These are phyloP conservation scores for Vigna nakashimae DNA, from an alignment of 306 rosid species.

Conservation along the genomic window DNA sequence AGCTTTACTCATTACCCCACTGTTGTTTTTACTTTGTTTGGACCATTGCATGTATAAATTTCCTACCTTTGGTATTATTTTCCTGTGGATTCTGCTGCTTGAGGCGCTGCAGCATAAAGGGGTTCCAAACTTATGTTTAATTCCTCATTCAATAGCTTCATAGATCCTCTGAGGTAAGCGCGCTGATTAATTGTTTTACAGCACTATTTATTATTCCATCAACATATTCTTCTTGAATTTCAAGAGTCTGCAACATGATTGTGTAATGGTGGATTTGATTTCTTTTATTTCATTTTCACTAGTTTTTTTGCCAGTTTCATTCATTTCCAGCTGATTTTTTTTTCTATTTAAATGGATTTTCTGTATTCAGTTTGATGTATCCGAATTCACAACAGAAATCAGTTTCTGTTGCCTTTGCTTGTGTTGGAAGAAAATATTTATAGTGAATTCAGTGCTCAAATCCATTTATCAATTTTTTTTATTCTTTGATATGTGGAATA, in stretches of 20 bases:
- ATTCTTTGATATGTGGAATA: background rate
- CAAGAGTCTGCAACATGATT: background rate
- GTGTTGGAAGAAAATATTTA: background rate
- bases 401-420: background rate
- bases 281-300: background rate
- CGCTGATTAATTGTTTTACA: background rate
- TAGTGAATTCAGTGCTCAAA: slow-evolving; percentile 4
- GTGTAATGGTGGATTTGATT: background rate
- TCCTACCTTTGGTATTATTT: background rate
- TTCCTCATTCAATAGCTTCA: background rate
- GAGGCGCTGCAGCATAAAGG: background rate
- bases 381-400: background rate
- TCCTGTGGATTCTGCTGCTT: background rate
- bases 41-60: background rate
- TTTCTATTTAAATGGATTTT: background rate
- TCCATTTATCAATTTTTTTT: background rate
- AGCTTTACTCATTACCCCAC: background rate
- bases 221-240: background rate
- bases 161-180: background rate
- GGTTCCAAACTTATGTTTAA: no score
- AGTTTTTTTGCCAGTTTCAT: background rate
- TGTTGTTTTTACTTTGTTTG: background rate
- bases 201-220: background rate
- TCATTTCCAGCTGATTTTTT: background rate
- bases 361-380: background rate